phyloP scores from a whole-genome alignment of 495 filamentous ascomycete species.

The Annulohypoxylon bovei region DNA sequence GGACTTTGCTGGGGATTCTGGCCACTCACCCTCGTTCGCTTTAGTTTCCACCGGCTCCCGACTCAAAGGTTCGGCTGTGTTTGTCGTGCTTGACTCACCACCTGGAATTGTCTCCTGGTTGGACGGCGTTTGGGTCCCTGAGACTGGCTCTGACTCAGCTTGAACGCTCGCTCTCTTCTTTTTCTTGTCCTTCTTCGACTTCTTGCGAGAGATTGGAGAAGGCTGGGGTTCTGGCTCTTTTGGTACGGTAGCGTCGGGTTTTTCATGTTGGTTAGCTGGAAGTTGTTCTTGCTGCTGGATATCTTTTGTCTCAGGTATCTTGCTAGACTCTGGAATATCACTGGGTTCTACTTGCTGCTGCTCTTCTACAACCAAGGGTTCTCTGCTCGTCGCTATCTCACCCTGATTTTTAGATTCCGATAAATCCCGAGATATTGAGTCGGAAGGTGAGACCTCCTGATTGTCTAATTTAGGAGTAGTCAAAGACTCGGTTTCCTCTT shows the following conservation, averaged over 20 bases:
- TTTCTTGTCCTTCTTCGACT: slow-evolving; percentile 45
- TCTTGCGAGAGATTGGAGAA: slow-evolving; percentile 29
- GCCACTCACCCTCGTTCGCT: slow-evolving; percentile 43
- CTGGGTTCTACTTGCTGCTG: neutral
- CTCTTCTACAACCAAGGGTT: slow-evolving; percentile 25
- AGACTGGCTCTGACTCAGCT: slow-evolving; percentile 31
- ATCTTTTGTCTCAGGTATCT: slow-evolving; percentile 32
- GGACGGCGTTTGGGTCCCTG: slow-evolving; percentile 32
- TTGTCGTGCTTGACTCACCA: slow-evolving; percentile 41
- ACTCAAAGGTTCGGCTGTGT: slow-evolving; percentile 41
- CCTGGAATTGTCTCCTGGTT: slow-evolving; percentile 44
- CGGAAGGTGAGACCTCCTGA: slow-evolving; percentile 1
- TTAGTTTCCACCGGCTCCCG: slow-evolving; percentile 46
- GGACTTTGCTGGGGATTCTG: slow-evolving; percentile 44
- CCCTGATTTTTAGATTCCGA: slow-evolving; percentile 23
- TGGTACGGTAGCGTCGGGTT: slow-evolving; percentile 9
- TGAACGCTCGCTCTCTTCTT: slow-evolving; percentile 48
- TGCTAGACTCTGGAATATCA: slow-evolving; percentile 17
- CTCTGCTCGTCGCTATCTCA: slow-evolving; percentile 15
- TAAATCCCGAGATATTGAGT: slow-evolving; percentile 31
- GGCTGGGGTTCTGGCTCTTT: slow-evolving; percentile 28
- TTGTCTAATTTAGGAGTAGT: slow-evolving; percentile 6
- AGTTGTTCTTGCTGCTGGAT: slow-evolving; percentile 47
- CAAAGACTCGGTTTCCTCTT: slow-evolving; percentile 47
- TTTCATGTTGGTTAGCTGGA: slow-evolving; percentile 8